Conservation (phyloP, 805 yeast species). For the Saturnispora diversa region DNA sequence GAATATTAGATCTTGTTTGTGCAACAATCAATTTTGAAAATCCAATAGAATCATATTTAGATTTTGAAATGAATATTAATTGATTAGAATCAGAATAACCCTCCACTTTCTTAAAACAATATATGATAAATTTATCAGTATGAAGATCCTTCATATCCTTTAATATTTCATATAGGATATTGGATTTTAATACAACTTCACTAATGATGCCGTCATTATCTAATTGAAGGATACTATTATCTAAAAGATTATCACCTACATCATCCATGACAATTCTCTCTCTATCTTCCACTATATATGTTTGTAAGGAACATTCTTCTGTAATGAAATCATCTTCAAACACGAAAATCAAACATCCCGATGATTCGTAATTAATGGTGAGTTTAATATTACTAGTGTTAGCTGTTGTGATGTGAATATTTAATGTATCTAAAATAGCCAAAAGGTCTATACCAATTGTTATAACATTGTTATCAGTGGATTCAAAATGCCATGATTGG, state of each 20-base stretch:
- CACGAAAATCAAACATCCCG: slow-evolving; percentile 46
- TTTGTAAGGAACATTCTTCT: slow-evolving; percentile 50
- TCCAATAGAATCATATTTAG: slow-evolving; percentile 58
- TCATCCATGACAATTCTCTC: no score
- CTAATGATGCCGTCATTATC: slow-evolving; percentile 37
- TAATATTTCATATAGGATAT: slow-evolving; percentile 44
- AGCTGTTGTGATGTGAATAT: slow-evolving; percentile 31
- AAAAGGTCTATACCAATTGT: slow-evolving; percentile 37
- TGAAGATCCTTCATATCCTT: slow-evolving; percentile 50
- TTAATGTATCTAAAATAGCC: slow-evolving; percentile 44
- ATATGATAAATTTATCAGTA: slow-evolving; percentile 43
- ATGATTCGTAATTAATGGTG: slow-evolving; percentile 37
- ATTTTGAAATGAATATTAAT: slow-evolving; percentile 49
- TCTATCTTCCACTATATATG: slow-evolving; percentile 28
- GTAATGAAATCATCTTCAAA: slow-evolving; percentile 46
- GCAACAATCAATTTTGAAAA: slow-evolving; percentile 61
- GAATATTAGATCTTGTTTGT: slow-evolving; percentile 51
- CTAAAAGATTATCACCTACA: slow-evolving; percentile 22
- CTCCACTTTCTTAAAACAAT: slow-evolving; percentile 28
- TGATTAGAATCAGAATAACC: slow-evolving; percentile 25
- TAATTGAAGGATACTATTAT: slow-evolving; percentile 23
- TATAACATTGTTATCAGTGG: no score
- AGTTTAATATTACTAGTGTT: no score
- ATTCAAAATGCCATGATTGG: no score
- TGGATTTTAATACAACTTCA: slow-evolving; percentile 48